Evolutionary conservation across 2,329 filamentous ascomycete genomes (phyloP), one percentile per base, ranked within the genome.

Genomic region (Malbranchea cinnamomea): DNA sequence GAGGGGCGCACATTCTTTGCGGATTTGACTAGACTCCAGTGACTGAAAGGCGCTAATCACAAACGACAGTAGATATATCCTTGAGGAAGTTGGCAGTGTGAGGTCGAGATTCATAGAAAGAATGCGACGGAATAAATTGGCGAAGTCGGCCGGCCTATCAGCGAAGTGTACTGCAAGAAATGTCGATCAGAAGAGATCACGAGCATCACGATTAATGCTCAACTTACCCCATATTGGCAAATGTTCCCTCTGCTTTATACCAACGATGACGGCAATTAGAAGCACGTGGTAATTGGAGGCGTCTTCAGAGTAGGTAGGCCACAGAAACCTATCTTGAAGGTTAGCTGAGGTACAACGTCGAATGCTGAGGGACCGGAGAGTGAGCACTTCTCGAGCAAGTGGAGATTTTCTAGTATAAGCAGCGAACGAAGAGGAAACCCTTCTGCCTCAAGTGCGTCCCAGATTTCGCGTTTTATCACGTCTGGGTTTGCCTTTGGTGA

Each of bases 1-100:
- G 30, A 98, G 62, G 2, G 91, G 83, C 5, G 87, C 89, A 54
- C 89, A 95, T 62, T 98, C 89, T 53, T 94, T 95, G 38, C 89
- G 76, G 28, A 98, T 80, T 33, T 92, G 70, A 21, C 71, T 70
- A 49, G 75, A 85, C 52, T 98, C 91, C 18, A 98, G 65, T 26
- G 84, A 94, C 53, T 95, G 85, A 50, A 94, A 98, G 20, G 87
- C 81, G 41, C 77, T 73, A 29, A 92, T 91, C 38, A 95, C 67
- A 54, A 95, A 95, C 14, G 72, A 78, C 13, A 98, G 62, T n/a
- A 95, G 69, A 30, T 92, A 76, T 6, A 78, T 80, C 37, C 82
- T 74, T 32, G 93, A 68, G 16, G 65, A 60, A 21, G 68, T 58
- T 13, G 75, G 65, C 12, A 84, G 56, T 2, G 76, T 74, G 37